Base-by-base conservation (phyloP, 176 grass and related monocot species). In the Avena sativa region DNA sequence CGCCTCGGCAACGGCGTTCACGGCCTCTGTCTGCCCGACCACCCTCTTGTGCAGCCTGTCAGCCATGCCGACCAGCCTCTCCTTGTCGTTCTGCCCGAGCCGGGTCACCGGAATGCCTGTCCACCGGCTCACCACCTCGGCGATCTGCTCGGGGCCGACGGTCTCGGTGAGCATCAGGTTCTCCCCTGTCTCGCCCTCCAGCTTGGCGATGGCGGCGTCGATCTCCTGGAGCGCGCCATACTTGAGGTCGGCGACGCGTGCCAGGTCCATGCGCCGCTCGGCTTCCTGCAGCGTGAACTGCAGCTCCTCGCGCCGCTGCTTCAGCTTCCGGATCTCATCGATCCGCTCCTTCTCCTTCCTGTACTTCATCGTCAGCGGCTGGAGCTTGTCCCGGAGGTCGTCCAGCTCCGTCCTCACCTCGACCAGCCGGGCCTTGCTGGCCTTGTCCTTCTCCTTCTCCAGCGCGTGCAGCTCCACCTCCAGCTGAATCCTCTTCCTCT, bases 361-460 rank as follows among this genome's bases (percentile, higher is more conserved):
- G 58, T 97, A 92, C 83, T 92, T 97, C 94, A 94, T 97, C 44
- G 81, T 70, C 76, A 97, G 52, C 4, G 90, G 94, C 57, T 97
- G 94, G 48, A 97, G 80, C 66, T 94, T 97, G 88, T 94, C 94
- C 89, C 94, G 87, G 57, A 97, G 25, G 79, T 97, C 86, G 73
- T 94, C 94, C 83, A 97, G 58, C 83, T 97, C 92, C 56, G 87
- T 97, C 66, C 20, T 81, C 9, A 97, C 92, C 88, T 97, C 90
- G 12, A 94, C 64, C 4, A 97, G 81, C 51, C 95, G 86, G 10
- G 86, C 89, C 73, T 91, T 97, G 84, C 90, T 94, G 49, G 92
- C 95, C 74, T 94, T 97, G 71, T 97, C 95, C 71, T 97, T 97
- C 81, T 97, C 94, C 71, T 94, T 97, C 88, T 97, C 95, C 26